phyloP scores from a whole-genome alignment of 768 basidiomycete genomes.

The Lactifluus rugatus region DNA sequence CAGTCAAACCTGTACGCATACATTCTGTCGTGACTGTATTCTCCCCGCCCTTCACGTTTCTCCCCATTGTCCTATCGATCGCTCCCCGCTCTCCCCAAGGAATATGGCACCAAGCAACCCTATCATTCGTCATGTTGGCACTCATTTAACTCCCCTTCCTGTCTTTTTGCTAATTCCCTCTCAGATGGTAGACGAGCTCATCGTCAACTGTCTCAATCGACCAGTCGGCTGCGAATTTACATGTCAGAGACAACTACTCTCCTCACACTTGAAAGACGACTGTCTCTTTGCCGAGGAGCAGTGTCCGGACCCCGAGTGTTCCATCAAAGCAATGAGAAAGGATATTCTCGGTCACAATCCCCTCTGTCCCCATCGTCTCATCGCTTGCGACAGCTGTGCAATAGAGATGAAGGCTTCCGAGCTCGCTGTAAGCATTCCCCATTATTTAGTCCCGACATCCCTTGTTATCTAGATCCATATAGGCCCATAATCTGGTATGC shows the following conservation, averaged over 20 bases:
- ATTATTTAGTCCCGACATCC: conserved; percentile 1
- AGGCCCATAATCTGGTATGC: conserved; percentile 32
- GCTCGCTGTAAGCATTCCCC: conserved; percentile 26
- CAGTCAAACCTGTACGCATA: conserved; percentile 68
- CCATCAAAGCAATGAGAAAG: conserved; percentile 34
- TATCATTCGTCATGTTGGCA: conserved; percentile 63
- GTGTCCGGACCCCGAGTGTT: conserved; percentile 43
- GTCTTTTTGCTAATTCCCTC: not conserved
- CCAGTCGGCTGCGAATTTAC: conserved; percentile 50
- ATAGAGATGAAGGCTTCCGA: conserved; percentile 32
- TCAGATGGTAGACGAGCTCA: conserved; percentile 76
- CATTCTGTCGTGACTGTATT: conserved; percentile 82
- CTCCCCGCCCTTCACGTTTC: conserved; percentile 55
- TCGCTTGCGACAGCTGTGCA: conserved; percentile 23
- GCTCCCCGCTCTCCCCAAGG: conserved; percentile 49
- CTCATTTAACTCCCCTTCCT: not conserved
- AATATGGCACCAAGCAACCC: conserved; percentile 61
- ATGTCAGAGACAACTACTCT: conserved; percentile 59
- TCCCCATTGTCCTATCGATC: conserved; percentile 76
- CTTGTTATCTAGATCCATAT: not conserved
- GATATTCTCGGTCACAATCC: conserved; percentile 25
- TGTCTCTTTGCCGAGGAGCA: conserved; percentile 49
- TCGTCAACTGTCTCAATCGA: conserved; percentile 60
- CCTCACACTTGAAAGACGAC: conserved; percentile 47
- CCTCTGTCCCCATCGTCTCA: conserved; percentile 31